These are phyloP conservation scores for Tetrapisispora arboricola DNA, from an alignment of 805 yeast species.

Conservation along the genomic window DNA sequence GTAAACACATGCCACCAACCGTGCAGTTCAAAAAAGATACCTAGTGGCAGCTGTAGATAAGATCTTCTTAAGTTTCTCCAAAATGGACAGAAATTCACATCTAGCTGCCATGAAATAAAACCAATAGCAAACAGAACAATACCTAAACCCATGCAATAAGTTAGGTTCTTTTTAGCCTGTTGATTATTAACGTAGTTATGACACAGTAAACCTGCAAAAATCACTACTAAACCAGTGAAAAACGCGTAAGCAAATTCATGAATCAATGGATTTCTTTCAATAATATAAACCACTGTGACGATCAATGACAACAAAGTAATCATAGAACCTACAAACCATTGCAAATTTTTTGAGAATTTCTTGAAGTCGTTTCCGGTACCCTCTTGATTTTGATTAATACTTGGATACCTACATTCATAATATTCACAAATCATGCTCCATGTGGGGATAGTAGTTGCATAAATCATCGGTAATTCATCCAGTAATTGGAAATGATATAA, in stretches of 20 bases:
- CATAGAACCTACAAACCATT: constrained; percentile 31
- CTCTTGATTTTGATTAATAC: not conserved
- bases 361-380: not conserved
- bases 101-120: constrained; percentile 80
- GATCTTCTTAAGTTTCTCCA: constrained; percentile 51
- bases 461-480: constrained; percentile 97
- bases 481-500: constrained; percentile 79
- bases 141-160: constrained; percentile 48
- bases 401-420: constrained; percentile 1
- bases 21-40: constrained; percentile 79
- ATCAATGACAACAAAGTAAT: constrained; percentile 44
- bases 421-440: constrained; percentile 66
- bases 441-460: constrained; percentile 91
- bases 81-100: constrained; percentile 61
- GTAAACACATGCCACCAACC: constrained; percentile 96
- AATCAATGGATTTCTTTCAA: constrained; percentile 70
- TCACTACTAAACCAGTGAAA: constrained; percentile 64
- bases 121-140: constrained; percentile 58
- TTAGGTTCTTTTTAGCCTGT: constrained; percentile 38
- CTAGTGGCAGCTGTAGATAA: constrained; percentile 68
- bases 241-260: constrained; percentile 82
- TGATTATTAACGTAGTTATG: constrained; percentile 41
- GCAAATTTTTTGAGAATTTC: not conserved
- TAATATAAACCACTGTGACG: constrained; percentile 63
- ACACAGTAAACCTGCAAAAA: constrained; percentile 46